Evolutionary conservation across 306 rosid genomes (phyloP).

Genomic region (Urtica urens): DNA sequence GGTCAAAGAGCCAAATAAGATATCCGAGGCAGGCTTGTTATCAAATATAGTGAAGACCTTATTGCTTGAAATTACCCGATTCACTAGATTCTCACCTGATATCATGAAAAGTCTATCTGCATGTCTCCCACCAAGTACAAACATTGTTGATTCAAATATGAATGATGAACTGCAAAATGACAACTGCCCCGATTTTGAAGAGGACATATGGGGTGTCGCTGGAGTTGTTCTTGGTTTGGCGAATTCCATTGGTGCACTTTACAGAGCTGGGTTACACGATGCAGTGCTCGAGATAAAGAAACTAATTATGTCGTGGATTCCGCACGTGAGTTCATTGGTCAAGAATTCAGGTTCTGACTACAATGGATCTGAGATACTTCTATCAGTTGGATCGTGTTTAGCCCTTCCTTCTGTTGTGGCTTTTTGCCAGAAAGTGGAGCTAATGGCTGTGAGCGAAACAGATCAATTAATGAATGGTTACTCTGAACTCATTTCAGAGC

Average conservation of each 20-base stretch:
- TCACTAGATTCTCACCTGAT: conserved; percentile 46
- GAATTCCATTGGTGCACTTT: conserved; percentile 50
- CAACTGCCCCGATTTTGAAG: conserved; percentile 44
- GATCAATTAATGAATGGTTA: conserved; percentile 43
- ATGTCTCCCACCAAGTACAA: conserved; percentile 30
- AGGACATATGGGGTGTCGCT: conserved; percentile 93
- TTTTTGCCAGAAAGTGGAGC: conserved; percentile 73
- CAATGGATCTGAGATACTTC: conserved; percentile 30
- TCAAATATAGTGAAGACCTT: conserved; percentile 53
- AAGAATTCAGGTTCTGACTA: conserved; percentile 24
- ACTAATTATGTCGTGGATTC: conserved; percentile 67
- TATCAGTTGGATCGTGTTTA: conserved; percentile 82
- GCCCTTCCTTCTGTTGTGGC: conserved; percentile 64
- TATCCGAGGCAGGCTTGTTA: conserved; percentile 50
- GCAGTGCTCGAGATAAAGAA: conserved; percentile 63
- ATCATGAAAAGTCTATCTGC: conserved; percentile 49
- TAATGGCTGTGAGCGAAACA: conserved; percentile 54
- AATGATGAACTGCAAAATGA: conserved; percentile 26
- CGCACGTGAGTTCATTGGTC: conserved; percentile 31
- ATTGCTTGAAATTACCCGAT: conserved; percentile 34
- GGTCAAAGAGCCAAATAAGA: conserved; percentile 28
- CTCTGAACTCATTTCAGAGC: conserved; percentile 55
- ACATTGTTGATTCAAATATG: conserved; percentile 22
- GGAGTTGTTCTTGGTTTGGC: conserved; percentile 93
- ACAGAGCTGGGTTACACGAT: conserved; percentile 58